Percentiles rank a stretch among this genome's conserved stretches.
phyloP scores from a whole-genome alignment of 2,329 filamentous ascomycete species.

The Phoma herbarum region DNA sequence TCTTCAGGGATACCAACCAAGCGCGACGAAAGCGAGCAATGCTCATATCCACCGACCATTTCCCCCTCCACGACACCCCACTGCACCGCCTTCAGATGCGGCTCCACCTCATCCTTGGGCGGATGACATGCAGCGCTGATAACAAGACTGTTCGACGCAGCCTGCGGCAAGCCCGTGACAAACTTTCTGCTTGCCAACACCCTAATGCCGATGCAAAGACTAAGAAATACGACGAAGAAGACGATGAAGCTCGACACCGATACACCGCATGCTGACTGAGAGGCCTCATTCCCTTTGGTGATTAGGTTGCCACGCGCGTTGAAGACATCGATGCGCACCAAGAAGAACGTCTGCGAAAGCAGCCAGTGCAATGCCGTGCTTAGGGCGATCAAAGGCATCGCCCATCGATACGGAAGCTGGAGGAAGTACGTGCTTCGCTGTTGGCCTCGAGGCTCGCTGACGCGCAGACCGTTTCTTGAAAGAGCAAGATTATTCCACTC shows the following conservation, averaged over 20 bases:
- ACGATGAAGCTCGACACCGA: conserved; percentile 10
- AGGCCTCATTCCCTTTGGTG: conserved; percentile 7
- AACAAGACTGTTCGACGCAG: conserved; percentile 62
- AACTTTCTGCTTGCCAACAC: conserved; percentile 62
- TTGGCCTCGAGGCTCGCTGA: conserved; percentile 39
- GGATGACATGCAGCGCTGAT: conserved; percentile 42
- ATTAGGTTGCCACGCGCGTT: conserved; percentile 27
- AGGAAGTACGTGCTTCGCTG: conserved; percentile 56
- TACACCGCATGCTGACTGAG: conserved; percentile 17
- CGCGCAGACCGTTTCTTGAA: conserved; percentile 46
- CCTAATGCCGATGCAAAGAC: conserved; percentile 76
- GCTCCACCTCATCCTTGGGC: not conserved
- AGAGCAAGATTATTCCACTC: conserved; percentile 56
- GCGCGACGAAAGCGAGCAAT: not conserved
- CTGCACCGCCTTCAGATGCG: not conserved
- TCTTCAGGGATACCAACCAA: not conserved
- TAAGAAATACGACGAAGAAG: conserved; percentile 46
- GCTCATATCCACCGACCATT: not conserved
- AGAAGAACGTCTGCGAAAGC: conserved; percentile 55
- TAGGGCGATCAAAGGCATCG: conserved; percentile 46
- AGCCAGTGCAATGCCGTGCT: conserved; percentile 55
- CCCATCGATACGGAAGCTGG: conserved; percentile 51
- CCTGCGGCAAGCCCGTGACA: conserved; percentile 53
- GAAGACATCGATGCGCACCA: conserved; percentile 37
- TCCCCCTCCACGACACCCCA: not conserved